Base-by-base conservation (phyloP, 2,329 filamentous ascomycete species). In the Fusarium liriodendri region DNA sequence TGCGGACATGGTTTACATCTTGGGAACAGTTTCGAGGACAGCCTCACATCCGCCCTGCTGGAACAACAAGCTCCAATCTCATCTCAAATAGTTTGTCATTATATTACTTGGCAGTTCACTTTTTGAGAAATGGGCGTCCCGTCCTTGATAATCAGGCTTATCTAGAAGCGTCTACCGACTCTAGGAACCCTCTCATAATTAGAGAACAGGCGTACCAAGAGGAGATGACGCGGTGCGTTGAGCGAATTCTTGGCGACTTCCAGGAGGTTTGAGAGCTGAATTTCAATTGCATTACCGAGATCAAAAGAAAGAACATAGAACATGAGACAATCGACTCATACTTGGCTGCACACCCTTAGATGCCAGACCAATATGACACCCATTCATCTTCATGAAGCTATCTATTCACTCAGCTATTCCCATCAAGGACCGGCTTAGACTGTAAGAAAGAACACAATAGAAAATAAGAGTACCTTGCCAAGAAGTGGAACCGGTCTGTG, bases 191-290 rank as follows among this genome's bases (percentile, higher is more conserved):
- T 27, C 58, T 61, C 40, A 61, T 45, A 25, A 14, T 61, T n/a
- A 61, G 18, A 45, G 58, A 61, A 45, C 37, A 61, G 58, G 58
- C 27, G 18, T 61, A 61, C 8, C 58, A 61, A 45, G 58, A 61
- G 18, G 58, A 61, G 18, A 42, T 61, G 58, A 45, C 37, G 37
- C 58, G 25, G n/a, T 61, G 58, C 18, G 37, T 61, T 45, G 18
- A 45, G 37, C 6, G n/a, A 37, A 61, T 45, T 18, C 37, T 61
- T 14, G 25, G 25, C 14, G 40, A 45, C 14, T 32, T 61, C 18
- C 37, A 61, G 14, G 18, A 61, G 32, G 1, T 4, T 14, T 20
- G 18, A 37, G 13, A 37, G 42, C 2, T 22, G 42, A 14, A 47
- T 47, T 18, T 47, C 18, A 25, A 47, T 47, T 45, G 8, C 7